Evolutionary conservation across 2,329 filamentous ascomycete species (phyloP).

Genomic region (Trichoderma brevicompactum): DNA sequence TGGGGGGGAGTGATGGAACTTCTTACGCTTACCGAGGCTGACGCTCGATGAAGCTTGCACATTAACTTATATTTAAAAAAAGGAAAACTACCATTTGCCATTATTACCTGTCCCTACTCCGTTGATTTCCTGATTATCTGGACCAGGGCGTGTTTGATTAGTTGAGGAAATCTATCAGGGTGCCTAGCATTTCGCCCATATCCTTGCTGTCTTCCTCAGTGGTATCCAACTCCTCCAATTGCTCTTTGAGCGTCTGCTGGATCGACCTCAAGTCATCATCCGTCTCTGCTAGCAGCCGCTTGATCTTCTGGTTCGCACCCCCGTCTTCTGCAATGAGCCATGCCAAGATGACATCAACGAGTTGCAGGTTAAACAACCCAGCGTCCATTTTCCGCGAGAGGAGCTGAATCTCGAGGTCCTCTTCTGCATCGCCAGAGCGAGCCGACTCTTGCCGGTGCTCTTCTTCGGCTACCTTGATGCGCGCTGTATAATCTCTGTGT

Average conservation of each 20-base stretch:
- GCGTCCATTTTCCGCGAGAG: conserved; percentile 78
- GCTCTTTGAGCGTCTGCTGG: conserved; percentile 67
- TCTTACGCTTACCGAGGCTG: conserved; percentile 2
- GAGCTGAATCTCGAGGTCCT: conserved; percentile 70
- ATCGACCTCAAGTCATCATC: conserved; percentile 69
- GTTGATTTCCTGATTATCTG: conserved; percentile 11
- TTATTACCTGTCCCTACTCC: conserved; percentile 8
- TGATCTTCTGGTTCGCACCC: conserved; percentile 70
- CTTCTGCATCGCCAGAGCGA: conserved; percentile 36
- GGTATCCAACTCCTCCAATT: conserved; percentile 57
- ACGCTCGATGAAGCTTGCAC: conserved; percentile 1
- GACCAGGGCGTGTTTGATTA: conserved; percentile 15
- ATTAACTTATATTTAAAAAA: conserved; percentile 10
- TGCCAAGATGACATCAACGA: conserved; percentile 80
- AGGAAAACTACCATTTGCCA: conserved; percentile 8
- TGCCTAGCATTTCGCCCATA: conserved; percentile 58
- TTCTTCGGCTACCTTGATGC: conserved; percentile 62
- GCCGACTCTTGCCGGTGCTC: conserved; percentile 44
- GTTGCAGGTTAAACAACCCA: conserved; percentile 82
- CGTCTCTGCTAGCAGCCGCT: conserved; percentile 65
- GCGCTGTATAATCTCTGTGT: conserved; percentile 68
- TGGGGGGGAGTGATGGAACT: neutral
- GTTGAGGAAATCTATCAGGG: conserved; percentile 56
- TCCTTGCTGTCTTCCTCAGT: conserved; percentile 64
- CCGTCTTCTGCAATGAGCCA: conserved; percentile 92